Base-by-base conservation (phyloP, 2,329 filamentous ascomycete genomes). In the Xylaria sp. region DNA sequence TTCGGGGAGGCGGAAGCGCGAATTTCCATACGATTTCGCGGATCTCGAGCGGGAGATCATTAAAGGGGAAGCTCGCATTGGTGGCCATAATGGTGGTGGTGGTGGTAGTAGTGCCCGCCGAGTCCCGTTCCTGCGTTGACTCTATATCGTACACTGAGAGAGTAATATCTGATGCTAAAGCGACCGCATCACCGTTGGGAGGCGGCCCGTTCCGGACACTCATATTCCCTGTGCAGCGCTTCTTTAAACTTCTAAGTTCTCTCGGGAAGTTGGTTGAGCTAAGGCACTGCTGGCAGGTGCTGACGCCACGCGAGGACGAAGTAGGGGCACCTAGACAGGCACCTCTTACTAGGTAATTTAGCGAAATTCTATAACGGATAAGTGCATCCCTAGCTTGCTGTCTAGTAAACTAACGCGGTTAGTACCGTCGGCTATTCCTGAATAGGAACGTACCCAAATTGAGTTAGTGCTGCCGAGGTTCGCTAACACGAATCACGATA, bases 21-120 rank as follows among this genome's bases (percentile, higher is more conserved):
- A 71, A 64, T 19, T 58, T 47, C 76, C 76, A 78, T 63, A 78
- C 75, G 21, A 76, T 74, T 24, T 73, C 75, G 8, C 75, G 73
- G 17, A 78, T 64, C 53, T 78, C 75, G 1, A 69, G 57, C 3
- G 75, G 76, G 0, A 78, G 69, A 61, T 73, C 71, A 4, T 59
- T 55, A 60, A 77, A 76, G 9, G 68, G 70, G 45, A 70, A 62
- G 11, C 54, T n/a, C 11, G 42, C 53, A 19, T 24, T 17, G 55
- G 19, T 21, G n/a, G 11, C 12, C n/a, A n/a, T n/a, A 17, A 4
- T n/a, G 17, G 42, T 47, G 17, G 42, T 19, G n/a, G 17, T 19
- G 12, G 36, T 32, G 8, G 21, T 21, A 3, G 12, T 24, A 7
- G 57, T 24, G 32, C 42, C 1, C 8, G 53, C 24, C 27, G 30